Conservation (phyloP, 257 asterid species). For the Leptodermis oblonga region DNA sequence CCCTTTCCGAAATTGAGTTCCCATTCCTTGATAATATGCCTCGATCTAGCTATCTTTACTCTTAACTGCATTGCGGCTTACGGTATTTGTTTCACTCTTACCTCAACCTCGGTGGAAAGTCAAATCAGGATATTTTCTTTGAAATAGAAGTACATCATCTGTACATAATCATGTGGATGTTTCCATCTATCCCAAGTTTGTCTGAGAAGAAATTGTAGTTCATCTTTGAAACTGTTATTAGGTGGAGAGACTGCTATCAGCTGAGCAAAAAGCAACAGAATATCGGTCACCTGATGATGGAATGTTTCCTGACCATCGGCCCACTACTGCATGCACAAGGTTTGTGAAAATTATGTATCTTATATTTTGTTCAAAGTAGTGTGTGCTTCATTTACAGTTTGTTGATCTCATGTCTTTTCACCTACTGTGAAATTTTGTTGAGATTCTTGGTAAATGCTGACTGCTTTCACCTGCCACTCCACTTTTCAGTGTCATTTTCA, state of each 20-base stretch:
- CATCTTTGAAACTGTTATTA: slow-evolving; percentile 27
- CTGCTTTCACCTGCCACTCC: neutral
- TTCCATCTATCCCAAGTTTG: neutral
- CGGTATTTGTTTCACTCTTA: neutral
- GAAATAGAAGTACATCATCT: neutral
- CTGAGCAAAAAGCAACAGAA: slow-evolving; percentile 92
- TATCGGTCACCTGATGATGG: slow-evolving; percentile 93
- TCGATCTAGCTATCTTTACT: neutral
- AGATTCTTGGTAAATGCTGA: neutral
- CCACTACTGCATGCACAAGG: slow-evolving; percentile 96
- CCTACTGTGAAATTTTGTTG: neutral
- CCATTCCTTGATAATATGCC: neutral
- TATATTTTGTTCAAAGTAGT: neutral
- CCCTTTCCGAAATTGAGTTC: neutral
- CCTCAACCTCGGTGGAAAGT: neutral
- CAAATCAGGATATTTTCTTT: neutral
- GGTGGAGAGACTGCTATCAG: slow-evolving; percentile 92
- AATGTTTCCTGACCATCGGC: slow-evolving; percentile 89
- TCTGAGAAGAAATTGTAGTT: slow-evolving; percentile 4
- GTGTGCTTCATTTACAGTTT: neutral
- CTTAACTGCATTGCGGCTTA: neutral
- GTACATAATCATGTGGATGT: neutral
- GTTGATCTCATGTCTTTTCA: neutral
- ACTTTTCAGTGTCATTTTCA: neutral
- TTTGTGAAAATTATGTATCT: slow-evolving; percentile 21